Percentiles rank a stretch among this genome's conserved stretches.
Conservation (phyloP, 176 grass and related monocot genomes). For the Melocanna baccifera region DNA sequence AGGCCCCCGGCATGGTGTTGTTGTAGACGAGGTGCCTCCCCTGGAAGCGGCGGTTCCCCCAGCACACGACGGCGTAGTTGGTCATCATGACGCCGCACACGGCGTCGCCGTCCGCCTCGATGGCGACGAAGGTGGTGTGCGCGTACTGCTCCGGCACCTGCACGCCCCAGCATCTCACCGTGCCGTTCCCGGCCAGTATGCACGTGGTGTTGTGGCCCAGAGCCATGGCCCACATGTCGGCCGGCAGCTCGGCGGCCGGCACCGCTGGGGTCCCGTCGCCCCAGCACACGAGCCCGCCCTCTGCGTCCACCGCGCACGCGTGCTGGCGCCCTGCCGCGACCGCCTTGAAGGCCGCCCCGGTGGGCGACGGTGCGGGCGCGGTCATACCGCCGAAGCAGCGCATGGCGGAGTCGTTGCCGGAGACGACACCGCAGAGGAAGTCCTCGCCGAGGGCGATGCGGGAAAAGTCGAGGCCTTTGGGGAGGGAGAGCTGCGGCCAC, state of each 20-base stretch:
- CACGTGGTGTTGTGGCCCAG: constrained; percentile 69
- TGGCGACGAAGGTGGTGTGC: constrained; percentile 33
- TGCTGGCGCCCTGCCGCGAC: constrained; percentile 56
- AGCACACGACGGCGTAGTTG: constrained; percentile 69
- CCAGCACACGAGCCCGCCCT: constrained; percentile 59
- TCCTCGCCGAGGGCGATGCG: constrained; percentile 66
- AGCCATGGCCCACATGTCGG: constrained; percentile 40
- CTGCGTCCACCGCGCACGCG: constrained; percentile 53
- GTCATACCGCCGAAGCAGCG: constrained; percentile 37
- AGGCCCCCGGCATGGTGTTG: constrained; percentile 60
- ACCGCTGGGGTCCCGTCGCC: constrained; percentile 42
- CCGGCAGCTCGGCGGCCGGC: background rate
- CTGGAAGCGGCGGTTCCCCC: constrained; percentile 52
- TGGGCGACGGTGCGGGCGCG: background rate
- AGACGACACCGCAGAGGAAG: constrained; percentile 73
- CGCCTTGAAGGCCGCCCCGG: background rate
- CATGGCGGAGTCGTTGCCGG: background rate
- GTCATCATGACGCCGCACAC: constrained; percentile 56
- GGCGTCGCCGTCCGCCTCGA: constrained; percentile 65
- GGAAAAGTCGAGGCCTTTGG: constrained; percentile 35
- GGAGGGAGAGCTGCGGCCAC: constrained; percentile 41
- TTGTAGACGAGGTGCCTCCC: constrained; percentile 34
- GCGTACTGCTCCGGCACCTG: constrained; percentile 33
- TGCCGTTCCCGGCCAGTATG: constrained; percentile 44
- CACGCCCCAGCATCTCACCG: constrained; percentile 56